A percentile compares a stretch with the other conserved stretches of the same genome.
Evolutionary conservation across 257 asterid genomes (phyloP).

Genomic region (Phtheirospermum japonicum): DNA sequence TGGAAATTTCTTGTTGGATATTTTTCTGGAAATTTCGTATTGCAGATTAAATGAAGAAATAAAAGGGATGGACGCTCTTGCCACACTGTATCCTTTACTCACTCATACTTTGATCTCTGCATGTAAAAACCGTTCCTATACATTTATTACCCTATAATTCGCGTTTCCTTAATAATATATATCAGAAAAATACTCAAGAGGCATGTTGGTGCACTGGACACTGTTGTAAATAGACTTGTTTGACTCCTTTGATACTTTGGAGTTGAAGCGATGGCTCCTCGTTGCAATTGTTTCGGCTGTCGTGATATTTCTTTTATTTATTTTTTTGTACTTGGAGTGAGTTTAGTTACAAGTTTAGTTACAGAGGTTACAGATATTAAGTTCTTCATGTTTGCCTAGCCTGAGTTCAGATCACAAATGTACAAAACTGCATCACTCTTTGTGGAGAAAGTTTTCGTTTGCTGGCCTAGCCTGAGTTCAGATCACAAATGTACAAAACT

Average conservation of each 20-base stretch:
- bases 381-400: not conserved
- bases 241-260: constrained; percentile 49
- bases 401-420: too few relatives aligned
- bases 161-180: constrained; percentile 39
- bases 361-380: not conserved
- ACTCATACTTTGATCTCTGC: not conserved
- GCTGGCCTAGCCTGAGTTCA: too few relatives aligned
- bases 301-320: not conserved
- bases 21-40: constrained; percentile 14
- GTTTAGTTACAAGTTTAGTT: not conserved
- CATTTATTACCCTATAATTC: not conserved
- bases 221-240: constrained; percentile 63
- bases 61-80: constrained; percentile 78
- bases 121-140: not conserved
- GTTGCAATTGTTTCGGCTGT: constrained; percentile 1
- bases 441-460: too few relatives aligned
- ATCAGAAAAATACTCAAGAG: constrained; percentile 71
- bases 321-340: too few relatives aligned
- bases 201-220: constrained; percentile 83
- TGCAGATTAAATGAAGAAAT: constrained; percentile 93
- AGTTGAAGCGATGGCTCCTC: constrained; percentile 4
- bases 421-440: too few relatives aligned
- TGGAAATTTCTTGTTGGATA: not conserved
- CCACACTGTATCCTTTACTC: constrained; percentile 77
- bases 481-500: too few relatives aligned